Percentiles rank a stretch among this genome's conserved stretches.
These are phyloP conservation scores for Sphagnum fallax DNA, from an alignment of 228 moss, liverwort and hornwort species.

Conservation along the genomic window DNA sequence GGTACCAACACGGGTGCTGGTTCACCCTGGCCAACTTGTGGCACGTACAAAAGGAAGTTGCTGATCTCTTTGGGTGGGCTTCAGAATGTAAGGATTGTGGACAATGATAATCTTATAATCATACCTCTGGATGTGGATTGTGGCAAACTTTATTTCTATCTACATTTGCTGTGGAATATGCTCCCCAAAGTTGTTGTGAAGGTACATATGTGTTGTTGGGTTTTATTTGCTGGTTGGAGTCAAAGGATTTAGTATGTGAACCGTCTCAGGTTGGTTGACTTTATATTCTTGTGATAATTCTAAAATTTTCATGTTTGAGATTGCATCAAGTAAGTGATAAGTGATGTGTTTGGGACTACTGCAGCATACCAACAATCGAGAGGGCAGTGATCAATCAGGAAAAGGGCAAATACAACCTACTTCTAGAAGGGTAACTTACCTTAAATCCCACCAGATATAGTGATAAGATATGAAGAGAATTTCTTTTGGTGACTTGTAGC, in stretches of 20 bases:
- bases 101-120: conserved; percentile 73
- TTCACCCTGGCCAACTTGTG: too few relatives aligned
- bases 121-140: conserved; percentile 82
- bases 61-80: conserved; percentile 6
- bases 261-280: too few relatives aligned
- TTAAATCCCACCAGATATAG: neutral
- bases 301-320: too few relatives aligned
- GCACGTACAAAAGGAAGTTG: too few relatives aligned
- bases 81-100: conserved; percentile 84
- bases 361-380: conserved; percentile 93
- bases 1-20: too few relatives aligned
- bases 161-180: conserved; percentile 71
- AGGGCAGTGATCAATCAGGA: conserved; percentile 91
- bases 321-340: too few relatives aligned
- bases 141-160: conserved; percentile 80
- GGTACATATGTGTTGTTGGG: conserved; percentile 23
- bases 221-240: too few relatives aligned
- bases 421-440: conserved; percentile 78
- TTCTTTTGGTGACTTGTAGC: neutral
- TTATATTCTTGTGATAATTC: too few relatives aligned
- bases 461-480: too few relatives aligned
- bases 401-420: conserved; percentile 80
- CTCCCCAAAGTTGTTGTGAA: conserved; percentile 93
- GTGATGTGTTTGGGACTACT: conserved; percentile 6
- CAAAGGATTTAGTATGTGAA: too few relatives aligned